Evolutionary conservation across 2,329 filamentous ascomycete genomes (phyloP).

Genomic region (Alternaria arborescens): DNA sequence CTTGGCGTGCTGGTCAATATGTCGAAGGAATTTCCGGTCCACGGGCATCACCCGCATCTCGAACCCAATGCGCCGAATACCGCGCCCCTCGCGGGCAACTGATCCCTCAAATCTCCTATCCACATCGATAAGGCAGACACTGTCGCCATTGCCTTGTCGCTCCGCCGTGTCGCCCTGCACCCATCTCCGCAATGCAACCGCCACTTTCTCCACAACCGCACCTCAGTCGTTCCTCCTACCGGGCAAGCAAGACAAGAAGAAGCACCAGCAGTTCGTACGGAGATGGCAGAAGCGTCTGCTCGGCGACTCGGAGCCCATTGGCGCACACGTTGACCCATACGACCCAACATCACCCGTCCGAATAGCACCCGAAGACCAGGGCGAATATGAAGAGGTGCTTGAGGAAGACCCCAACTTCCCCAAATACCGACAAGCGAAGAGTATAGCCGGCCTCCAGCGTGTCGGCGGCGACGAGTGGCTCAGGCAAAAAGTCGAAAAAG

Average conservation of each 20-base stretch:
- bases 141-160: slow-evolving; percentile 26
- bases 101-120: slow-evolving; percentile 31
- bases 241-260: slow-evolving; percentile 47
- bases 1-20: slow-evolving; percentile 20
- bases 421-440: slow-evolving; percentile 22
- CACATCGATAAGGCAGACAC: slow-evolving; percentile 23
- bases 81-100: slow-evolving; percentile 46
- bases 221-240: slow-evolving; percentile 34
- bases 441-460: slow-evolving; percentile 55
- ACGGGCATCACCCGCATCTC: slow-evolving; percentile 31
- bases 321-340: slow-evolving; percentile 50
- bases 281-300: slow-evolving; percentile 49
- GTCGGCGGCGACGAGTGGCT: slow-evolving; percentile 62
- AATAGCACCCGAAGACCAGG: slow-evolving; percentile 47
- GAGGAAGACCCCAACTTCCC: slow-evolving; percentile 26
- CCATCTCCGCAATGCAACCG: slow-evolving; percentile 21
- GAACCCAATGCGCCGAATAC: slow-evolving; percentile 50
- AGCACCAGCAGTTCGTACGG: slow-evolving; percentile 46
- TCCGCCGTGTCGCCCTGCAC: slow-evolving; percentile 20
- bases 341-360: slow-evolving; percentile 48
- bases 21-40: slow-evolving; percentile 20
- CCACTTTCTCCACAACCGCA: slow-evolving; percentile 45
- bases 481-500: slow-evolving; percentile 40
- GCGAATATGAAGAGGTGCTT: slow-evolving; percentile 45
- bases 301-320: slow-evolving; percentile 49